Base-by-base conservation (phyloP, 2,329 filamentous ascomycete genomes). In the Aplosporella prunicola region DNA sequence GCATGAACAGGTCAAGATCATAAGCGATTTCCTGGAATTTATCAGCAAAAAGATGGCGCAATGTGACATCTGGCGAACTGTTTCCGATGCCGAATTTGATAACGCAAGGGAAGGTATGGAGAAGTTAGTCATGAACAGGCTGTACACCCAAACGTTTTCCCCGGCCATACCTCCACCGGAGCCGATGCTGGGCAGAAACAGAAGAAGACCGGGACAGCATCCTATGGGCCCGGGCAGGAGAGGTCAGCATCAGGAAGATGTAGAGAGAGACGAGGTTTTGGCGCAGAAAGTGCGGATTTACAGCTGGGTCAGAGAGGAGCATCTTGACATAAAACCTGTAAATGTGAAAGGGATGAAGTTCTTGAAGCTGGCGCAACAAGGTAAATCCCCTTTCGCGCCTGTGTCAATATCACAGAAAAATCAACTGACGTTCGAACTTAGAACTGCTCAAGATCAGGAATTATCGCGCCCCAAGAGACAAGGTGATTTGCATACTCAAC, bases 91-190 rank as follows among this genome's bases (percentile, higher is more conserved):
- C 24, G 91, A 98, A 53, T 98, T 98, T 51, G 91, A 98, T 60
- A 98, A 98, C 59, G 91, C 91, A 10, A 79, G 88, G 49, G 91
- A 98, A 63, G 91, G 91, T 22, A 98, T 98, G 91, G 91, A 98
- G 66, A 98, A 98, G 59, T 72, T 98, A 4, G 93, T 98, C 47
- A 98, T 98, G 93, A 98, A 98, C 57, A 72, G 93, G 40, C 66
- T 98, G 4, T 98, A 98, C 60, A 78, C 79, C 1, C 91, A 98
- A 60, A 96, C 91, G 0, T 98, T 98, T 57, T 95, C 89, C 0
- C 91, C 91, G 0, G 85, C 85, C 10, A 98, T 98, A 45, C 77
- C 86, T 3, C 72, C 85, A 1, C 81, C 86, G 3, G 82, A 86
- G 43, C 80, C 80, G 2, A 72, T 82, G 23, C 29, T 34, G 14